Conservation (phyloP, 768 basidiomycete species). For the Naganishia randhawae region DNA sequence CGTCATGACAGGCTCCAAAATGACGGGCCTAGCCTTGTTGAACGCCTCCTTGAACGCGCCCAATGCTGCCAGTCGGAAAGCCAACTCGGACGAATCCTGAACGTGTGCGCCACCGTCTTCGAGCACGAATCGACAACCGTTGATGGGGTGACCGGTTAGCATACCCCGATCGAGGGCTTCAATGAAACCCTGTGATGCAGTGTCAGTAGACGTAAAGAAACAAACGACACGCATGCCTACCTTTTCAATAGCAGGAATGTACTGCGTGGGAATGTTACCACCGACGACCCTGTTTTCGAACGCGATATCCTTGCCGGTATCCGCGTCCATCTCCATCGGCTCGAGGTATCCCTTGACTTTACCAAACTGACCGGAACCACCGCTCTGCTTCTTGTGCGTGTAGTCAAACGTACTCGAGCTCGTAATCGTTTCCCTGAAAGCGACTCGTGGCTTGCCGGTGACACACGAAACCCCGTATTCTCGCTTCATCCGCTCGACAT, state of each 20-base stretch:
- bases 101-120: constrained; percentile 88
- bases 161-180: constrained; percentile 89
- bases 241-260: constrained; percentile 92
- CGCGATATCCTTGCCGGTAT: constrained; percentile 67
- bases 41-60: constrained; percentile 91
- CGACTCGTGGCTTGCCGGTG: constrained; percentile 93
- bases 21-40: constrained; percentile 67
- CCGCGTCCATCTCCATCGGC: constrained; percentile 72
- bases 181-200: constrained; percentile 70
- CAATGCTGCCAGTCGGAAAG: constrained; percentile 84
- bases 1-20: constrained; percentile 97
- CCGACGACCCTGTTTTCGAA: constrained; percentile 89
- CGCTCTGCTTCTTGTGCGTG: constrained; percentile 97
- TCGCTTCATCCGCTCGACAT: constrained; percentile 96
- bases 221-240: constrained; percentile 52
- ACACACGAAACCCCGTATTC: constrained; percentile 91
- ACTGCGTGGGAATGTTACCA: constrained; percentile 83
- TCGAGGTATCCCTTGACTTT: constrained; percentile 87
- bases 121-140: constrained; percentile 78
- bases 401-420: constrained; percentile 76
- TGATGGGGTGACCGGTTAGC: constrained; percentile 80
- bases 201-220: not conserved
- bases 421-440: constrained; percentile 91
- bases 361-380: constrained; percentile 94
- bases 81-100: constrained; percentile 93